Evolutionary conservation across 768 basidiomycete species (phyloP).

Genomic region (Holtermannia corniformis): DNA sequence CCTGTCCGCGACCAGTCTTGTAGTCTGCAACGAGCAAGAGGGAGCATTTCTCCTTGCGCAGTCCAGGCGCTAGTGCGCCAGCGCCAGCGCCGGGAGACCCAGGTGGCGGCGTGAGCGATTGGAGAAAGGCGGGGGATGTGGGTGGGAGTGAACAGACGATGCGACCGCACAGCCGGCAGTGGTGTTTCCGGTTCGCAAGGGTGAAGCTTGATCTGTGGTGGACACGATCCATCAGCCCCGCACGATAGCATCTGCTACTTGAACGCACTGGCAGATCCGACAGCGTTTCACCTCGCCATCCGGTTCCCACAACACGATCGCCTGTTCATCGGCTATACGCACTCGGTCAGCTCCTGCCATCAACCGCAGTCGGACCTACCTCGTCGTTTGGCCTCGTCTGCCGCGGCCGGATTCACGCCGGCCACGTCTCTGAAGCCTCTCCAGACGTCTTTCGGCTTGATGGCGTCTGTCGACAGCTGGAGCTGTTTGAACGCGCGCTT

Average conservation of each 20-base stretch:
- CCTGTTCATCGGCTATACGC: slow-evolving; percentile 64
- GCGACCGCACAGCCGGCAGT: slow-evolving; percentile 85
- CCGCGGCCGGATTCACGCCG: slow-evolving; percentile 45
- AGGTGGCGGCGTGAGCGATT: slow-evolving; percentile 7
- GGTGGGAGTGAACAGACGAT: slow-evolving; percentile 83
- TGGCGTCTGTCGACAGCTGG: slow-evolving; percentile 46
- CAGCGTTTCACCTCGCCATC: slow-evolving; percentile 69
- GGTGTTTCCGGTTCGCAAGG: slow-evolving; percentile 87
- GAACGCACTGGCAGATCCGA: slow-evolving; percentile 64
- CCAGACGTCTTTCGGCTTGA: slow-evolving; percentile 64
- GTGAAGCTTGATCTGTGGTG: slow-evolving; percentile 61
- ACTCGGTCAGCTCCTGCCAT: background rate
- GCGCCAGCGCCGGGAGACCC: slow-evolving; percentile 5
- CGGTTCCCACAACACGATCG: slow-evolving; percentile 89
- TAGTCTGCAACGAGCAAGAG: slow-evolving; percentile 57
- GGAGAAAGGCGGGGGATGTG: slow-evolving; percentile 45
- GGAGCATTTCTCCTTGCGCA: slow-evolving; percentile 33
- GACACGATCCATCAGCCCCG: background rate
- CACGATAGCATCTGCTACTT: background rate
- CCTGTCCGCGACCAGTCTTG: slow-evolving; percentile 64
- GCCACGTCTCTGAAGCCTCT: slow-evolving; percentile 49
- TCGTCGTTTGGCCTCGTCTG: slow-evolving; percentile 57
- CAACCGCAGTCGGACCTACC: slow-evolving; percentile 44
- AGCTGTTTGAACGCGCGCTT: slow-evolving; percentile 23
- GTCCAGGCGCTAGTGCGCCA: slow-evolving; percentile 31